Evolutionary conservation across 257 asterid species (phyloP), one percentile per base, ranked within the genome.

Genomic region (Capsicum baccatum): DNA sequence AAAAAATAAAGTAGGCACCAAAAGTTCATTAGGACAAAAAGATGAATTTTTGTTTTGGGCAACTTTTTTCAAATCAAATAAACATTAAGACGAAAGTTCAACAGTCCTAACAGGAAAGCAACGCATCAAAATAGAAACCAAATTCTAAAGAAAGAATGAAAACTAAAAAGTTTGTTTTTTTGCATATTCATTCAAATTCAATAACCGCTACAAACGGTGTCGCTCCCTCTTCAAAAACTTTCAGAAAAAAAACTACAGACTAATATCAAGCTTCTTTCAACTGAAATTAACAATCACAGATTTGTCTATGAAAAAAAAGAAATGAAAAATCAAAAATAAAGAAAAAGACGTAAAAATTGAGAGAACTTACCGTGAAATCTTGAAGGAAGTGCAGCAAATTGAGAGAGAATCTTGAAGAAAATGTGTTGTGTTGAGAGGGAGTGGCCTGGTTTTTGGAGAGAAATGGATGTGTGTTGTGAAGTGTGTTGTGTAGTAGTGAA

Each of bases 71-170:
- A 26, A 26, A 26, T 26, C 67, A 44, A 81, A 83, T 81, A 48
- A 68, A 81, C 44, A 39, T 39, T 3, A 39, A 39, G 4, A 56
- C 87, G 89, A 88, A 84, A 84, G 86, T 83, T 83, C 71, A 86
- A 55, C 21, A 26, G 86, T 59, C 68, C 37, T 19, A 19, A 2
- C 4, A 26, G 68, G 79, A 91, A 90, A 87, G 93, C 84, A 91
- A 91, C 14, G 92, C 88, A 90, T 88, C 86, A 89, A 82, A 86
- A 86, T 35, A 33, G 60, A 78, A 76, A 33, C 63, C 48, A 86
- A 85, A 86, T 86, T 76, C 83, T 85, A 88, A 70, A 83, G 86
- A 84, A 83, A 83, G 86, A 92, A 88, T 87, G 91, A 90, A 39
- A 39, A 89, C 71, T 13, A 87, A 91, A 62, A 91, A 85, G 48